phyloP scores from a whole-genome alignment of 2,329 filamentous ascomycete genomes.

The Ophiocordyceps camponoti-floridani region DNA sequence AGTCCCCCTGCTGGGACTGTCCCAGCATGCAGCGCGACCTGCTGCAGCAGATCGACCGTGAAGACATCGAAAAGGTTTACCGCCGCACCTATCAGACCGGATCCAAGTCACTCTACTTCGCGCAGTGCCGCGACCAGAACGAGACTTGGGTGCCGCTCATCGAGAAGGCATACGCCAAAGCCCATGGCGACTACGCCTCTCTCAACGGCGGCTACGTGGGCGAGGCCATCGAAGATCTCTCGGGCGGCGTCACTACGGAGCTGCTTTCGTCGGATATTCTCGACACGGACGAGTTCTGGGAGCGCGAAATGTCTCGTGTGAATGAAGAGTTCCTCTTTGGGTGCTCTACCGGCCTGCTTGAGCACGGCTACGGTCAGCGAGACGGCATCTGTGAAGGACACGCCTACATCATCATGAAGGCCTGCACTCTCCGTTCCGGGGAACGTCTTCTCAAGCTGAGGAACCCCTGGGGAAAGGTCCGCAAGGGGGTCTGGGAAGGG shows the following conservation, averaged over 20 bases:
- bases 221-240: slow-evolving; percentile 40
- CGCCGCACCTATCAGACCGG: slow-evolving; percentile 55
- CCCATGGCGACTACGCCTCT: slow-evolving; percentile 59
- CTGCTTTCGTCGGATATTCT: slow-evolving; percentile 53
- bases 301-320: slow-evolving; percentile 59
- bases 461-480: slow-evolving; percentile 41
- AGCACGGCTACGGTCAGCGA: slow-evolving; percentile 41
- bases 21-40: slow-evolving; percentile 57
- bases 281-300: slow-evolving; percentile 70
- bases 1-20: slow-evolving; percentile 67
- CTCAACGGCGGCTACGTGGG: slow-evolving; percentile 56
- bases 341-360: slow-evolving; percentile 47
- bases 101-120: slow-evolving; percentile 62
- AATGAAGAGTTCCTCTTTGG: slow-evolving; percentile 68
- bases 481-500: slow-evolving; percentile 41
- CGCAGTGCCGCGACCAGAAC: slow-evolving; percentile 55
- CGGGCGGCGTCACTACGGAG: slow-evolving; percentile 52
- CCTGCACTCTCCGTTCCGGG: slow-evolving; percentile 30
- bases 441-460: slow-evolving; percentile 38
- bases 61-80: slow-evolving; percentile 54
- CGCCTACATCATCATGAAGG: slow-evolving; percentile 43
- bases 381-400: slow-evolving; percentile 40
- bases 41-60: slow-evolving; percentile 57
- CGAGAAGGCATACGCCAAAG: slow-evolving; percentile 74
- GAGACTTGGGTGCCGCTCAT: slow-evolving; percentile 70